A percentile compares a stretch with the other conserved stretches of the same genome.
phyloP scores from a whole-genome alignment of 2,329 filamentous ascomycete genomes.

The Zymoseptoria crescenta region DNA sequence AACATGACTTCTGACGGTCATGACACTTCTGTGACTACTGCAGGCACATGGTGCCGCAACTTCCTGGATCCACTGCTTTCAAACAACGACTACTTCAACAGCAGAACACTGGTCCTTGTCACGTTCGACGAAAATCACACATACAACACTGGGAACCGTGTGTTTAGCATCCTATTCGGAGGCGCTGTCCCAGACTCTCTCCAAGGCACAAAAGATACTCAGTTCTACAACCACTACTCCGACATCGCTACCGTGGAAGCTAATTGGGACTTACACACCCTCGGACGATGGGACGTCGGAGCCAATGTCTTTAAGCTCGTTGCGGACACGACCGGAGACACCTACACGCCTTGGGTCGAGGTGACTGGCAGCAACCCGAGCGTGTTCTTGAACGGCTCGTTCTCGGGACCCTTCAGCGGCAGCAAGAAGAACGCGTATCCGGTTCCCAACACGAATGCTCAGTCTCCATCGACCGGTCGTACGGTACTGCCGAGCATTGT shows the following conservation, averaged over 20 bases:
- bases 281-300: slow-evolving; percentile 41
- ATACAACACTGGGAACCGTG: slow-evolving; percentile 55
- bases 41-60: slow-evolving; percentile 57
- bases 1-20: slow-evolving; percentile 73
- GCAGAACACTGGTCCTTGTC: slow-evolving; percentile 65
- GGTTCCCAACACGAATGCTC: slow-evolving; percentile 24
- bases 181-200: slow-evolving; percentile 60
- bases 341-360: slow-evolving; percentile 19
- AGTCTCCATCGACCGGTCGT: slow-evolving; percentile 22
- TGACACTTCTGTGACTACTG: slow-evolving; percentile 61
- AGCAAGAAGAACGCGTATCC: slow-evolving; percentile 19
- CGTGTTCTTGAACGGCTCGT: slow-evolving; percentile 28
- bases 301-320: slow-evolving; percentile 39
- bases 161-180: slow-evolving; percentile 65
- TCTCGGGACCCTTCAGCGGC: slow-evolving; percentile 28
- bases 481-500: slow-evolving; percentile 26
- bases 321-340: slow-evolving; percentile 30
- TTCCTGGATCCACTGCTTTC: slow-evolving; percentile 65
- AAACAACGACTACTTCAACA: slow-evolving; percentile 64
- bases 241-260: slow-evolving; percentile 39
- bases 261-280: slow-evolving; percentile 39
- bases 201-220: slow-evolving; percentile 58
- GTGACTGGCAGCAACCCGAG: slow-evolving; percentile 21
- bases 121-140: slow-evolving; percentile 73
- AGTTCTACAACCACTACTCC: slow-evolving; percentile 47